phyloP scores from a whole-genome alignment of 2,329 filamentous ascomycete species.

The Nothophaeocryptopus gaeumannii region DNA sequence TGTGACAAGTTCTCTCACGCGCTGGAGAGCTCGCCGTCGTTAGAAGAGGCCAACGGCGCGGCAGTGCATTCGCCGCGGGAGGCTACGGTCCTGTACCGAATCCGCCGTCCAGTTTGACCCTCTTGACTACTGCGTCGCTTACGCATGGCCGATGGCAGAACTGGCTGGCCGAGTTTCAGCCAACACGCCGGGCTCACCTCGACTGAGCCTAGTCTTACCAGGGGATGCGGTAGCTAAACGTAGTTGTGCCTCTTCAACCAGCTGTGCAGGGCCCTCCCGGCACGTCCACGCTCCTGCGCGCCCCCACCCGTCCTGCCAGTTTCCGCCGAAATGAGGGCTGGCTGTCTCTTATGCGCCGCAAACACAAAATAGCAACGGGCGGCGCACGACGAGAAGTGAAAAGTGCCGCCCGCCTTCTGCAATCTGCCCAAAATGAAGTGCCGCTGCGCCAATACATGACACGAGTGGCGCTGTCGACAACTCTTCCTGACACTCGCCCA shows the following conservation, averaged over 20 bases:
- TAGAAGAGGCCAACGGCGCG: background rate
- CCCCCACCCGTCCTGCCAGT: background rate
- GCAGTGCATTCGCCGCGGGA: background rate
- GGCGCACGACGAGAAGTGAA: background rate
- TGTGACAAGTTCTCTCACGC: too few species aligned
- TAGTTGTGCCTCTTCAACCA: background rate
- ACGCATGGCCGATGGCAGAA: conserved; percentile 7
- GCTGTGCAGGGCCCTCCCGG: background rate
- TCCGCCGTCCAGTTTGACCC: conserved; percentile 17
- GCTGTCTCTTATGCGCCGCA: background rate
- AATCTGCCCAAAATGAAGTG: background rate
- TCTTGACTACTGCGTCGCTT: conserved; percentile 14
- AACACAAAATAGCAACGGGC: too few species aligned
- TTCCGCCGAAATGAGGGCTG: background rate
- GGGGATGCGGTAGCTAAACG: too few species aligned
- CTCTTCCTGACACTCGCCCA: conserved; percentile 13
- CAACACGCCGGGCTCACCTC: background rate
- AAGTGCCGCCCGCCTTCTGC: background rate
- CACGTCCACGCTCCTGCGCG: background rate
- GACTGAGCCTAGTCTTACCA: background rate
- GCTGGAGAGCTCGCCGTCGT: background rate
- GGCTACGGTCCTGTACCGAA: conserved; percentile 2
- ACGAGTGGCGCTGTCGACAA: conserved; percentile 4
- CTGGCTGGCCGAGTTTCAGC: conserved; percentile 7
- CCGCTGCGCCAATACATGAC: conserved; percentile 4